phyloP scores from a whole-genome alignment of 1,139 yeast genomes.

The Scheffersomyces titani region DNA sequence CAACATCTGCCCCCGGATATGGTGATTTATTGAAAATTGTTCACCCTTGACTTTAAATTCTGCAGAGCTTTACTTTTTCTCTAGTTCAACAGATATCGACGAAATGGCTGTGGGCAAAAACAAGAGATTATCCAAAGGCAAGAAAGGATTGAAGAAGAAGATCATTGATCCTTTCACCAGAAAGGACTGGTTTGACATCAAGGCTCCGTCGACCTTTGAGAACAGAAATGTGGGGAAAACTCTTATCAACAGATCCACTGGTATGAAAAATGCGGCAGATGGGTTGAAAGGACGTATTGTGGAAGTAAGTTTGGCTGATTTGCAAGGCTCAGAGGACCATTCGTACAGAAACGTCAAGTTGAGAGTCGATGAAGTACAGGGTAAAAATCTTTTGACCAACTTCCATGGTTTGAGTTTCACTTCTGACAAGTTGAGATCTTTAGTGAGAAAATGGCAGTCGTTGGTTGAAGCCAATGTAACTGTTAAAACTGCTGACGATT shows the following conservation, averaged over 20 bases:
- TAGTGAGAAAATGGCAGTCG: constrained; percentile 57
- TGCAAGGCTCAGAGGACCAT: constrained; percentile 56
- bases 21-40: background rate
- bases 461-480: constrained; percentile 55
- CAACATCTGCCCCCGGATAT: background rate
- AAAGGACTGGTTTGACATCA: constrained; percentile 55
- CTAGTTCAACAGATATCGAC: constrained; percentile 2
- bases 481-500: constrained; percentile 53
- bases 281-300: constrained; percentile 55
- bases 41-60: background rate
- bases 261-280: constrained; percentile 54
- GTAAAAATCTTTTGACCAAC: constrained; percentile 56
- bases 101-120: constrained; percentile 56
- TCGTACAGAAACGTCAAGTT: constrained; percentile 53
- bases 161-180: constrained; percentile 54
- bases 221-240: constrained; percentile 55
- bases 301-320: constrained; percentile 52
- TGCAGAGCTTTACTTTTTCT: background rate
- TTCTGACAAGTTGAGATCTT: constrained; percentile 52
- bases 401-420: constrained; percentile 56
- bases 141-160: constrained; percentile 55
- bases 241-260: constrained; percentile 52
- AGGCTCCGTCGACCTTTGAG: constrained; percentile 55
- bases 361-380: constrained; percentile 57
- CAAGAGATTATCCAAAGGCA: constrained; percentile 56